Evolutionary conservation across 139 green algal genomes (phyloP), one percentile per base, ranked within the genome.

Genomic region (Parachlorella kessleri): DNA sequence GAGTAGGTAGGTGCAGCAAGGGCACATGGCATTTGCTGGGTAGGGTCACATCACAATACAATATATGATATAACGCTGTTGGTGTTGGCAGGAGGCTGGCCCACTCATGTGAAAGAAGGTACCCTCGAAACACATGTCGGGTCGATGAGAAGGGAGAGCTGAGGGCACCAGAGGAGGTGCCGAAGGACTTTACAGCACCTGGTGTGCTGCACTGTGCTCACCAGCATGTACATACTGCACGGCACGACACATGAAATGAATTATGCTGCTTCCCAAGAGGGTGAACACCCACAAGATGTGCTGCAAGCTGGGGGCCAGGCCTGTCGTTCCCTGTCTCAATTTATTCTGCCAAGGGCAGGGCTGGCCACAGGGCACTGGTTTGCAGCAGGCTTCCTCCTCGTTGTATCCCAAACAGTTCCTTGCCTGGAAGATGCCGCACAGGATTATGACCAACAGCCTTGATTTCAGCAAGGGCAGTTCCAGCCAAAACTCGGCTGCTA

Each of bases 41-140:
- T n/a, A n/a, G n/a, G n/a, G n/a, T n/a, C n/a, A n/a, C n/a, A n/a
- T n/a, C n/a, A 37, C 53, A 9, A 66, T 55, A 65, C 23, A 26
- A 24, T 37, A 72, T 38, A 67, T 65, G 73, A 37, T 24, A 41
- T 38, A 32, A 55, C 54, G 73, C 37, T 67, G 40, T 40, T 78
- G 38, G 39, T 32, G 71, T n/a, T 65, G 37, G 26, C 21, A 24
- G 21, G 23, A 77, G 26, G 38, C 63, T 59, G 36, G 36, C 66
- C 33, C 30, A 77, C 28, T 9, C 28, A 70, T 10, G 21, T 30
- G 28, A n/a, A 48, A 70, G 54, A 42, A 74, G 28, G 54, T 74
- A n/a, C 28, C 26, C 32, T 37, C 23, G n/a, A n/a, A n/a, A n/a
- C n/a, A n/a, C n/a, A n/a, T n/a, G n/a, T n/a, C n/a, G n/a, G n/a